Percentiles rank a stretch among this genome's conserved stretches.
phyloP scores from a whole-genome alignment of 306 rosid genomes.

The Cicer pinnatifidum region DNA sequence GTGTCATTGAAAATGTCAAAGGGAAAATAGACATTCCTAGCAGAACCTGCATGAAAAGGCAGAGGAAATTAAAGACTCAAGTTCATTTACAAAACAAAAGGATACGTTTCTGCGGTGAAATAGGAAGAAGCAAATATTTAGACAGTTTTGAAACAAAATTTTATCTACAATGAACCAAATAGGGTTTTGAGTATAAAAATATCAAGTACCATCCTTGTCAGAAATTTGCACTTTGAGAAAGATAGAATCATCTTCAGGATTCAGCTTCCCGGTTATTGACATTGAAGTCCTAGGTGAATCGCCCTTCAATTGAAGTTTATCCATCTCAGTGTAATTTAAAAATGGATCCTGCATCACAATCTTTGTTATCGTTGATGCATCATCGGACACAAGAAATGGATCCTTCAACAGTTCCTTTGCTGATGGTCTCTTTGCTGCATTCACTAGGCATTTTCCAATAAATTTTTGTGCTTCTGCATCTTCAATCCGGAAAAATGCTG shows the following conservation, averaged over 20 bases:
- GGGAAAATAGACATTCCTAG: slow-evolving; percentile 79
- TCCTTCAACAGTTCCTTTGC: slow-evolving; percentile 77
- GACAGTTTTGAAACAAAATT: not conserved
- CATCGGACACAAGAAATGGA: slow-evolving; percentile 63
- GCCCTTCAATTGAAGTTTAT: slow-evolving; percentile 53
- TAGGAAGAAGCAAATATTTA: no score
- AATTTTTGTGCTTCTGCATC: slow-evolving; percentile 69
- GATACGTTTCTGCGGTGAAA: no score
- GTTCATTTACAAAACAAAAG: no score
- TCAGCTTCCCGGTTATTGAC: slow-evolving; percentile 90
- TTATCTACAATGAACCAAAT: not conserved
- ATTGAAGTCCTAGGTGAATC: slow-evolving; percentile 58
- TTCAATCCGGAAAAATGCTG: slow-evolving; percentile 65
- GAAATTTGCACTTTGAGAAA: slow-evolving; percentile 79
- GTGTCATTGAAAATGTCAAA: slow-evolving; percentile 77
- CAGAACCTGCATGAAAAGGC: slow-evolving; percentile 58
- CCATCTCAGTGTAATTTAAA: slow-evolving; percentile 67
- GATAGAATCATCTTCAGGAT: slow-evolving; percentile 71
- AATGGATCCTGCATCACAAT: slow-evolving; percentile 64
- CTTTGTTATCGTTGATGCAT: slow-evolving; percentile 42
- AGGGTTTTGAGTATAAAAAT: slow-evolving; percentile 18
- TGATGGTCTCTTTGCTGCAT: slow-evolving; percentile 65
- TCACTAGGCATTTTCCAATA: slow-evolving; percentile 70
- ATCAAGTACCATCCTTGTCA: slow-evolving; percentile 65
- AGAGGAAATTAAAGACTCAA: not conserved